A percentile compares a stretch with the other conserved stretches of the same genome.
These are phyloP conservation scores for Backusella circina DNA, from an alignment of 192 early-diverging fungal species.

Conservation along the genomic window DNA sequence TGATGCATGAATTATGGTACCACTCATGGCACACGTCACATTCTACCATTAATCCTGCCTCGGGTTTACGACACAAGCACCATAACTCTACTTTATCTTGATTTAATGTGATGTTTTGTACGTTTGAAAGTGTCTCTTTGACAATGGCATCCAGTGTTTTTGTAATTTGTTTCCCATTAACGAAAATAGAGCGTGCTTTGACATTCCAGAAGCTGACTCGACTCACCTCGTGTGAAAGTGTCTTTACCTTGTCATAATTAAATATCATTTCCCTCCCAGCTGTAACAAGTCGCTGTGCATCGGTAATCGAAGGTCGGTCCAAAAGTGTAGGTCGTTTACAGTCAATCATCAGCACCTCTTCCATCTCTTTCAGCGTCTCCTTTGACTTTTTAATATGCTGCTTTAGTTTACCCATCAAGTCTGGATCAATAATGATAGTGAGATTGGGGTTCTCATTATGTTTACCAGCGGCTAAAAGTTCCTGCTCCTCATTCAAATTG, in stretches of 20 bases:
- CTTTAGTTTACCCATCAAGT: slow-evolving; percentile 43
- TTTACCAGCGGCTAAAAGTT: background rate
- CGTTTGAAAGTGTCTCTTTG: background rate
- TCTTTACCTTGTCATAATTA: background rate
- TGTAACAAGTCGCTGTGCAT: background rate
- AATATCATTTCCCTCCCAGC: background rate
- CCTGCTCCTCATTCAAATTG: background rate
- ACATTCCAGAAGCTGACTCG: background rate
- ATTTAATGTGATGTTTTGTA: background rate
- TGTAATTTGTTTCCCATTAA: background rate
- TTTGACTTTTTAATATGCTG: slow-evolving; percentile 35
- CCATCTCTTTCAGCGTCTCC: background rate
- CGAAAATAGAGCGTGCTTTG: background rate
- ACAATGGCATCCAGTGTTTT: background rate
- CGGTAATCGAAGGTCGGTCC: slow-evolving; percentile 3
- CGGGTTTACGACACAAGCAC: slow-evolving; percentile 61
- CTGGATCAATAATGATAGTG: background rate
- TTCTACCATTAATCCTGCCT: slow-evolving; percentile 65
- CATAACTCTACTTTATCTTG: slow-evolving; percentile 25
- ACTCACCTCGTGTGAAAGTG: background rate
- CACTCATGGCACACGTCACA: slow-evolving; percentile 64
- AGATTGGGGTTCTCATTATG: background rate
- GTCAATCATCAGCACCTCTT: background rate
- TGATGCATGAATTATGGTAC: slow-evolving; percentile 62
- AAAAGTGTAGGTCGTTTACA: background rate